These are phyloP conservation scores for Trichoderma erinaceum DNA, from an alignment of 495 filamentous ascomycete genomes.

Conservation along the genomic window DNA sequence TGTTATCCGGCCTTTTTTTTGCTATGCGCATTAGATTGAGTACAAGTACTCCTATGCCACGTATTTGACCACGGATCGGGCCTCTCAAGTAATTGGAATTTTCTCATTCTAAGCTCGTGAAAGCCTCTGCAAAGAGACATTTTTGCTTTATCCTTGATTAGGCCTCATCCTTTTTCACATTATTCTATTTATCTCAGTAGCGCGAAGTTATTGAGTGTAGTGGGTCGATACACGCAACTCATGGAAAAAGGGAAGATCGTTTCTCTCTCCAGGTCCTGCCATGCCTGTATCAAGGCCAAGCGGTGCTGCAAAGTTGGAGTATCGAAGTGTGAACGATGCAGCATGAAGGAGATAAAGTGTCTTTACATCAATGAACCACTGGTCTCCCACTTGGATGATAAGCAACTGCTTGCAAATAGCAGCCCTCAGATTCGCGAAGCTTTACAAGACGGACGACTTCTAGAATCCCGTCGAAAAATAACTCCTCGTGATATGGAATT, in stretches of 20 bases:
- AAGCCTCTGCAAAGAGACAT: not conserved
- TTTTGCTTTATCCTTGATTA: not conserved
- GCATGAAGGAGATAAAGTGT: not conserved
- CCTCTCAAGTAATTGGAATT: too few species aligned
- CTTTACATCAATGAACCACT: not conserved
- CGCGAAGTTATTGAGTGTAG: not conserved
- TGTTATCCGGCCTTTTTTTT: not conserved
- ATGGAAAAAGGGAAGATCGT: not conserved
- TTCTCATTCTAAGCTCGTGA: not conserved
- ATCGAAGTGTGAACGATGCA: not conserved
- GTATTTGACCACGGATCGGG: not conserved
- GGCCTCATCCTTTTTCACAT: not conserved
- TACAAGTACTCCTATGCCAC: not conserved
- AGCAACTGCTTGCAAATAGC: not conserved
- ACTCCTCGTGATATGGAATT: not conserved
- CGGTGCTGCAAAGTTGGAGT: not conserved
- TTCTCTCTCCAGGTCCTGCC: not conserved
- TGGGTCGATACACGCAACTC: not conserved
- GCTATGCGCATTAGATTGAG: not conserved
- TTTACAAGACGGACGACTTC: not conserved
- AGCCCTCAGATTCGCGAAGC: not conserved
- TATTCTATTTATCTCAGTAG: not conserved
- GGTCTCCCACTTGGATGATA: not conserved
- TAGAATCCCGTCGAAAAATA: not conserved
- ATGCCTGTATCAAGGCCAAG: constrained; percentile 5